These are phyloP conservation scores for Phytopythium vexans DNA, from an alignment of 352 stramenopile species.

Conservation along the genomic window DNA sequence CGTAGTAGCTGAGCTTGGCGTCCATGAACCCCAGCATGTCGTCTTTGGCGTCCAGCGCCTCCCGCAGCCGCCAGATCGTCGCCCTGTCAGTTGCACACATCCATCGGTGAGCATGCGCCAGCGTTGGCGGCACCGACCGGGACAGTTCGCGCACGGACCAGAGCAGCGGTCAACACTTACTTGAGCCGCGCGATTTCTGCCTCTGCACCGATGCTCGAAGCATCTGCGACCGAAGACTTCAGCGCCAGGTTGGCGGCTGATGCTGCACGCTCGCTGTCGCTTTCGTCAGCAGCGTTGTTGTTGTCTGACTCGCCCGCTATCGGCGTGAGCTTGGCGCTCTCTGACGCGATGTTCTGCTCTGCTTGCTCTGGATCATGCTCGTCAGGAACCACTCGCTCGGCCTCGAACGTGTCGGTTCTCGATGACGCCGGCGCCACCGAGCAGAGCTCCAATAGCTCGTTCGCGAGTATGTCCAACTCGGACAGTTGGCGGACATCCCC, in stretches of 20 bases:
- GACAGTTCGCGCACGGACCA: background rate
- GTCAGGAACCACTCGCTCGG: background rate
- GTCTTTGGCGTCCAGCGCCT: slow-evolving; percentile 54
- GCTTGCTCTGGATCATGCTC: background rate
- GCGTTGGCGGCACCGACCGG: no score
- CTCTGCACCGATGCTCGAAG: background rate
- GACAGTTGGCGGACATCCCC: background rate
- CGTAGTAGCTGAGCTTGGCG: slow-evolving; percentile 44
- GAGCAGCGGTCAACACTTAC: slow-evolving; percentile 8
- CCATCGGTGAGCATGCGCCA: no score
- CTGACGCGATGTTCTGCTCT: background rate
- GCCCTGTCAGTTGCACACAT: slow-evolving; percentile 17
- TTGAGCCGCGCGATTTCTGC: slow-evolving; percentile 20
- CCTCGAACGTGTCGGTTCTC: slow-evolving; percentile 7
- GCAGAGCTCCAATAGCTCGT: slow-evolving; percentile 18
- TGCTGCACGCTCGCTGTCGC: no score
- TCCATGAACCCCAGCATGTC: slow-evolving; percentile 58
- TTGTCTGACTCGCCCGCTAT: no score
- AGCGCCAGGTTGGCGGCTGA: background rate
- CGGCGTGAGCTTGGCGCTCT: no score
- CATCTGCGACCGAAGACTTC: background rate
- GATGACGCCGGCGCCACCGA: background rate
- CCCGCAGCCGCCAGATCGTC: slow-evolving; percentile 51
- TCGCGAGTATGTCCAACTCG: slow-evolving; percentile 14
- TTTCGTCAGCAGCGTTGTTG: no score